Evolutionary conservation across 2,329 filamentous ascomycete species (phyloP).

Genomic region (Aspergillus texensis): DNA sequence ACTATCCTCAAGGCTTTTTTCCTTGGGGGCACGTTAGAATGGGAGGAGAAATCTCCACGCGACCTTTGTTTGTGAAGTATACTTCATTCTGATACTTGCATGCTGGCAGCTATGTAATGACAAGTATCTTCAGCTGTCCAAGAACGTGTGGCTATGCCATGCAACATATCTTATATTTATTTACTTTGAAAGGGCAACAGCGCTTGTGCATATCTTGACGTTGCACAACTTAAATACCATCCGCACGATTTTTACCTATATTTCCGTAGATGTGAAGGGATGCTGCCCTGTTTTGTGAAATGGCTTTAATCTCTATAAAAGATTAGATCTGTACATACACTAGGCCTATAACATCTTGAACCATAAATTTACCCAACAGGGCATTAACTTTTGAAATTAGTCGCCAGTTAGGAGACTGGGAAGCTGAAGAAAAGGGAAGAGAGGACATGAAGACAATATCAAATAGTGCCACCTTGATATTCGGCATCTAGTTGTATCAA

Average conservation of each 20-base stretch:
- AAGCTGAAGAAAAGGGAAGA: background rate
- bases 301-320: background rate
- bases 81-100: background rate
- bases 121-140: background rate
- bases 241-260: background rate
- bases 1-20: background rate
- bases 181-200: background rate
- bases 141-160: background rate
- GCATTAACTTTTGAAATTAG: constrained; percentile 15
- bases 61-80: background rate
- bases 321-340: constrained; percentile 12
- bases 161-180: no score
- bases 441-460: constrained; percentile 7
- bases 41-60: background rate
- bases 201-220: background rate
- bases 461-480: background rate
- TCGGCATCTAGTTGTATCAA: background rate
- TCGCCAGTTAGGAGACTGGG: background rate
- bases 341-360: constrained; percentile 7
- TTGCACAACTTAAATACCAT: no score
- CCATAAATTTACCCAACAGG: constrained; percentile 16
- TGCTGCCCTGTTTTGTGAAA: background rate
- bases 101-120: background rate
- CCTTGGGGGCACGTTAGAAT: background rate
- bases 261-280: background rate